Evolutionary conservation across 768 basidiomycete genomes (phyloP).

Genomic region (Podaxis sp.): DNA sequence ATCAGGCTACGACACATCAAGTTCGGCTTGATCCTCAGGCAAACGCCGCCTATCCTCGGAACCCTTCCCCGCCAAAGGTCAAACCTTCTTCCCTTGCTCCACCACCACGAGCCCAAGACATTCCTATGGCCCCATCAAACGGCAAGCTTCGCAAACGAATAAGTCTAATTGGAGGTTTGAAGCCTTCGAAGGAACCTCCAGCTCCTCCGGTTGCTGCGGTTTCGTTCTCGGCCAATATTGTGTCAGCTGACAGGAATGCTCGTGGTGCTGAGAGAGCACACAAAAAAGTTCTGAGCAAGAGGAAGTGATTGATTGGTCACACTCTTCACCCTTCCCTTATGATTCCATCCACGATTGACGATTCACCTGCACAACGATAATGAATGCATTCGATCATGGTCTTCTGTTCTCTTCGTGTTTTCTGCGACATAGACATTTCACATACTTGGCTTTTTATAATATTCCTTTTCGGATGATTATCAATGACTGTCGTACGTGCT

Average conservation of each 20-base stretch:
- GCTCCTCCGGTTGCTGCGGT: constrained; percentile 27
- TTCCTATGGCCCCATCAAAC: constrained; percentile 20
- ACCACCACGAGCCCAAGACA: constrained; percentile 21
- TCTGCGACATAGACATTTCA: constrained; percentile 1
- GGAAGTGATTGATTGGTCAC: constrained; percentile 21
- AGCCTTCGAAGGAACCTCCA: constrained; percentile 17
- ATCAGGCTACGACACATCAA: constrained; percentile 6
- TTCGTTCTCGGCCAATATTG: constrained; percentile 30
- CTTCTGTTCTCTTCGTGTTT: not conserved
- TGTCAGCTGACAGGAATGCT: constrained; percentile 13
- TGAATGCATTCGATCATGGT: not conserved
- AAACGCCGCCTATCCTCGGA: not conserved
- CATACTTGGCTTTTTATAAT: not conserved
- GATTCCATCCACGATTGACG: not conserved
- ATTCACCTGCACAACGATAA: not conserved
- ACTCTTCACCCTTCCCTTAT: not conserved
- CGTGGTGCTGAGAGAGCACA: constrained; percentile 27
- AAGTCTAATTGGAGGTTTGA: constrained; percentile 22
- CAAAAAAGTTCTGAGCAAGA: constrained; percentile 45
- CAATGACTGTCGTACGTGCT: not conserved
- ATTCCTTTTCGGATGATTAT: not conserved
- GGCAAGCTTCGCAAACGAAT: constrained; percentile 31
- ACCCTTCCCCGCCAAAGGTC: constrained; percentile 16
- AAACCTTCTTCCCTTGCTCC: constrained; percentile 11
- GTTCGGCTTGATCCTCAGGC: constrained; percentile 12